These are phyloP conservation scores for Yamadazyma philogaea DNA, from an alignment of 805 yeast genomes.

Conservation along the genomic window DNA sequence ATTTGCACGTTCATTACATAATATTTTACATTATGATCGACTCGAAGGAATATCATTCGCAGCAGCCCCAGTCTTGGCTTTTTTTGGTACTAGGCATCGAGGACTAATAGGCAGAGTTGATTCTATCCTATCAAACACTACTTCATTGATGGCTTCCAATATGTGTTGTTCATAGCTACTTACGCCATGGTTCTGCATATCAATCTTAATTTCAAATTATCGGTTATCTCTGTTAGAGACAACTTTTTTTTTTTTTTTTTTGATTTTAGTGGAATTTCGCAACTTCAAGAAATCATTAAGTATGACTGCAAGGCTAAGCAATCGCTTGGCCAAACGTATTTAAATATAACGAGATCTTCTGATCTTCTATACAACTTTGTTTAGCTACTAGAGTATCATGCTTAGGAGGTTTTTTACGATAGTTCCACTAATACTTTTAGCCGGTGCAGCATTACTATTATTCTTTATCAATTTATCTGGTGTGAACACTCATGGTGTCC, in stretches of 20 bases:
- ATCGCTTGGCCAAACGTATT: background rate
- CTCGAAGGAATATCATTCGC: no score
- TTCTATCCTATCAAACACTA: no score
- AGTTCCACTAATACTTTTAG: slow-evolving; percentile 22
- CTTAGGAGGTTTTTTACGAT: slow-evolving; percentile 21
- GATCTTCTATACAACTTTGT: background rate
- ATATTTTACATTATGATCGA: background rate
- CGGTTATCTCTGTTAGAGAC: no score
- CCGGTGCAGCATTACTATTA: slow-evolving; percentile 21
- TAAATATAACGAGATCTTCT: background rate
- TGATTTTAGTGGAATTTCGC: slow-evolving; percentile 2
- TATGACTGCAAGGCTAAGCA: slow-evolving; percentile 7
- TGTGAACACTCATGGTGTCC: slow-evolving; percentile 18
- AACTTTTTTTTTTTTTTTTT: background rate
- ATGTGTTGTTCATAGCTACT: no score
- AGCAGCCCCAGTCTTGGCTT: no score
- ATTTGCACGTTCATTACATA: slow-evolving; percentile 1
- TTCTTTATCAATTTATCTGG: slow-evolving; percentile 30
- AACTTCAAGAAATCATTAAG: background rate
- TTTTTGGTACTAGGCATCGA: no score
- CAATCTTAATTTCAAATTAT: no score
- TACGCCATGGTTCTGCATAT: no score
- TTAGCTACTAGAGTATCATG: slow-evolving; percentile 8
- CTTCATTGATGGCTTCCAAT: no score
- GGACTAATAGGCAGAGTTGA: no score